Percentiles rank a stretch among this genome's conserved stretches.
These are phyloP conservation scores for Hyparrhenia diplandra DNA, from an alignment of 176 grass and related monocot genomes.

Conservation along the genomic window DNA sequence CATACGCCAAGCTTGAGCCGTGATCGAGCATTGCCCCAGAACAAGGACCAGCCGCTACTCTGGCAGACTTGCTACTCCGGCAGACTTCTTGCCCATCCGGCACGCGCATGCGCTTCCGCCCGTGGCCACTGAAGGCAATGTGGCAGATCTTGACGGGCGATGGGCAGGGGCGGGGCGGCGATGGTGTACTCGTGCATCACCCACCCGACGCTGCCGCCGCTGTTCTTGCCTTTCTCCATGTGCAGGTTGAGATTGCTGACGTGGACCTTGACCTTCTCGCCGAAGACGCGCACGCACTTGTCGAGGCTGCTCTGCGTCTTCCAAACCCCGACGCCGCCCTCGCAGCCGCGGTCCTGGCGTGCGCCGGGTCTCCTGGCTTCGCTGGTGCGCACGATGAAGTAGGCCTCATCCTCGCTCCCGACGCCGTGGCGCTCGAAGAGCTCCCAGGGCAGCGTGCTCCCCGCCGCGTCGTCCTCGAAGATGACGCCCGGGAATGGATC, in stretches of 20 bases:
- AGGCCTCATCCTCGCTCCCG: not conserved
- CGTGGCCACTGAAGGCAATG: conserved; percentile 13
- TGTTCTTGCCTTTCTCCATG: not conserved
- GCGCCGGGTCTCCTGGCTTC: not conserved
- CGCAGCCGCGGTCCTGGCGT: not conserved
- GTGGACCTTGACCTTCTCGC: not conserved
- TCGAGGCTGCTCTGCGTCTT: not conserved
- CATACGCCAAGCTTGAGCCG: too few species aligned
- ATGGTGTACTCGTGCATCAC: conserved; percentile 30
- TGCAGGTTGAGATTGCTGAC: not conserved
- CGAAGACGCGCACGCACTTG: not conserved
- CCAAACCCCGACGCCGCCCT: not conserved
- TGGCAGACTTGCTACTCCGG: too few species aligned
- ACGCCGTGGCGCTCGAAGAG: not conserved
- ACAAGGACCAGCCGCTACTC: too few species aligned
- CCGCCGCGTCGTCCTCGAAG: not conserved
- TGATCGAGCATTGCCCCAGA: too few species aligned
- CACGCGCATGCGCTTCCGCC: conserved; percentile 7
- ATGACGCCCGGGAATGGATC: not conserved
- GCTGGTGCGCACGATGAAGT: not conserved
- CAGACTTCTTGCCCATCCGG: too few species aligned
- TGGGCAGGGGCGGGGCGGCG: not conserved
- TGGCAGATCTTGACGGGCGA: not conserved
- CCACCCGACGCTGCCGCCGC: conserved; percentile 30
- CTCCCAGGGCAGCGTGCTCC: not conserved